These are phyloP conservation scores for Trametes meyenii DNA, from an alignment of 768 basidiomycete genomes.

Conservation along the genomic window DNA sequence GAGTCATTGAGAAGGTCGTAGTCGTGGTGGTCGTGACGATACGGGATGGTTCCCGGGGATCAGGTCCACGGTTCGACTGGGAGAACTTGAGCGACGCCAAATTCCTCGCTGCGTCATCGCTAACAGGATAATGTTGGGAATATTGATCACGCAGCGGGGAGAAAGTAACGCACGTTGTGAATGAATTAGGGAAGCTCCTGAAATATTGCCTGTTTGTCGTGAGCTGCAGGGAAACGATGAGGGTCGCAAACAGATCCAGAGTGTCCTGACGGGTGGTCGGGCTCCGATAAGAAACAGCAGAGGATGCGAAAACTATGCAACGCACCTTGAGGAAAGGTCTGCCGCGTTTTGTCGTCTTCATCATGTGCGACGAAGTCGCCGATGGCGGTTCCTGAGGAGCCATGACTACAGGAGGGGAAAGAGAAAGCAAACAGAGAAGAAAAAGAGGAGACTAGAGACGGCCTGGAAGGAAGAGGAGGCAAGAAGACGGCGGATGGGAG, in stretches of 20 bases:
- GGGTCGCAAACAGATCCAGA: constrained; percentile 95
- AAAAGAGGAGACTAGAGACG: constrained; percentile 27
- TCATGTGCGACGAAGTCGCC: constrained; percentile 86
- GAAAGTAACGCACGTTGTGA: constrained; percentile 79
- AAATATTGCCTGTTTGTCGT: constrained; percentile 94
- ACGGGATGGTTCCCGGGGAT: constrained; percentile 96
- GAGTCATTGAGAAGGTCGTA: constrained; percentile 99
- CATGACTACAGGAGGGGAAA: constrained; percentile 36
- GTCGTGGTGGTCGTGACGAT: constrained; percentile 99
- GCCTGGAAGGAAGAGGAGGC: constrained; percentile 18
- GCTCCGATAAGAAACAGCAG: constrained; percentile 11
- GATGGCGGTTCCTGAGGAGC: constrained; percentile 46
- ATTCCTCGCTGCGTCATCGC: constrained; percentile 94
- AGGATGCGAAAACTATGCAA: constrained; percentile 18
- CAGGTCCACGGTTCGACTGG: constrained; percentile 97
- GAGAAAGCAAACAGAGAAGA: constrained; percentile 35
- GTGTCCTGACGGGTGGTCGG: constrained; percentile 68
- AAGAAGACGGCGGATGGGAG: constrained; percentile 21
- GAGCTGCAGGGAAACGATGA: constrained; percentile 91
- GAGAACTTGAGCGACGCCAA: constrained; percentile 96
- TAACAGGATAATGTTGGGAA: constrained; percentile 37
- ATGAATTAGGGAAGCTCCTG: constrained; percentile 91
- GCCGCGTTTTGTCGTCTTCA: constrained; percentile 97
- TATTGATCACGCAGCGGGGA: neutral
- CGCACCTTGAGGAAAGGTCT: constrained; percentile 89